These are phyloP conservation scores for Penicillium soppii DNA, from an alignment of 495 filamentous ascomycete genomes.

Conservation along the genomic window DNA sequence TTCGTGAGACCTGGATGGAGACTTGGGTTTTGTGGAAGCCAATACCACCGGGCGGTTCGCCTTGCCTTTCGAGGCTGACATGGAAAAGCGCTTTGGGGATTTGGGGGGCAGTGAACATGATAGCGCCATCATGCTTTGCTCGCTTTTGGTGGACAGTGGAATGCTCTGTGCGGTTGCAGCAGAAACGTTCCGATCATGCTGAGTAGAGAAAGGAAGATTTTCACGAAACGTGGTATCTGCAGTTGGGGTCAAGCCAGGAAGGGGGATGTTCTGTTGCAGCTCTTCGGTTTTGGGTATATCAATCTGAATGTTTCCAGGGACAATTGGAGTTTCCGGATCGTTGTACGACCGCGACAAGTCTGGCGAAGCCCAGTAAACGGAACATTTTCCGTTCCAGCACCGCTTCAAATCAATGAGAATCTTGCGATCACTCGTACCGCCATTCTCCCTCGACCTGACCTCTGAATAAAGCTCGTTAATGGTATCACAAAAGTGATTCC, in stretches of 20 bases:
- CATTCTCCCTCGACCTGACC: constrained; percentile 48
- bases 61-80: constrained; percentile 40
- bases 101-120: constrained; percentile 84
- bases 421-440: constrained; percentile 76
- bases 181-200: constrained; percentile 47
- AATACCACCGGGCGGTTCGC: constrained; percentile 64
- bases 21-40: constrained; percentile 19
- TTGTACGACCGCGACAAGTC: constrained; percentile 55
- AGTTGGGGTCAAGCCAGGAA: neutral
- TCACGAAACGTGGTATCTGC: constrained; percentile 33
- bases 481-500: constrained; percentile 75
- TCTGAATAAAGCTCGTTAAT: constrained; percentile 75
- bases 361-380: constrained; percentile 79
- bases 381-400: constrained; percentile 92
- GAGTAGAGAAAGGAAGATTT: constrained; percentile 16
- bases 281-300: constrained; percentile 17
- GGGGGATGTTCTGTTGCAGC: constrained; percentile 10
- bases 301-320: constrained; percentile 63
- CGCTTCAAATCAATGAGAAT: constrained; percentile 93
- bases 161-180: constrained; percentile 44
- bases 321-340: constrained; percentile 65
- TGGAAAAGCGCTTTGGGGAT: constrained; percentile 47
- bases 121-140: constrained; percentile 62
- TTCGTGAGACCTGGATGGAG: constrained; percentile 19
- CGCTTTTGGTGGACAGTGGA: constrained; percentile 49